phyloP scores from a whole-genome alignment of 352 stramenopile genomes.

The Phytophthora citrophthora region DNA sequence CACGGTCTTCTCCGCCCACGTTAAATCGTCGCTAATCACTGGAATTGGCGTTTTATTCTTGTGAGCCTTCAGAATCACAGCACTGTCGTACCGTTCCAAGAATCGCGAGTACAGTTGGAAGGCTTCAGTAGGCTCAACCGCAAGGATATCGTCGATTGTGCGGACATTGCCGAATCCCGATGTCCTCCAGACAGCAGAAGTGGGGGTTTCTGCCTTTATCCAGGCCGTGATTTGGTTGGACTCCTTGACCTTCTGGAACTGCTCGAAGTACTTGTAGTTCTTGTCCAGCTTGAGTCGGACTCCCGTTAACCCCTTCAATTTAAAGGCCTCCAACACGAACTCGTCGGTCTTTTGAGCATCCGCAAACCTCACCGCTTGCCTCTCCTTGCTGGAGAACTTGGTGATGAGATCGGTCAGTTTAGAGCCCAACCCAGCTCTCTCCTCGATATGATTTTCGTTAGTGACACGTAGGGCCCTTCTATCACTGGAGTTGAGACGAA shows the following conservation, averaged over 20 bases:
- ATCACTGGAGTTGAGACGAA: too few species aligned
- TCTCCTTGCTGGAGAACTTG: neutral
- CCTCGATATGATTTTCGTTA: too few species aligned
- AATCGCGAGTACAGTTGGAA: conserved; percentile 1
- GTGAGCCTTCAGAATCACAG: neutral
- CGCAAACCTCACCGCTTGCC: neutral
- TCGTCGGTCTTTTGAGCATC: neutral
- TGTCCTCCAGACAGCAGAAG: neutral
- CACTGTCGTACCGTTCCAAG: neutral
- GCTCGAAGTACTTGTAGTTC: conserved; percentile 4
- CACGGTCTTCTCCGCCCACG: neutral
- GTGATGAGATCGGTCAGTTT: too few species aligned
- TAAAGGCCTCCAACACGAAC: neutral
- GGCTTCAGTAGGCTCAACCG: neutral
- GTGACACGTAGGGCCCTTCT: too few species aligned
- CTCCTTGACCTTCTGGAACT: neutral
- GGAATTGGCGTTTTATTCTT: neutral
- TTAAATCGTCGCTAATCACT: neutral
- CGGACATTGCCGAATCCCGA: neutral
- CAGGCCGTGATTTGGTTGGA: neutral
- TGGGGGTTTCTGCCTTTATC: neutral
- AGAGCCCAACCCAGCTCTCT: too few species aligned
- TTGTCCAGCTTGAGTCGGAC: neutral
- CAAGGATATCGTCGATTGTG: neutral
- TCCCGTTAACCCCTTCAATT: neutral